Evolutionary conservation across 2,329 filamentous ascomycete species (phyloP).

Genomic region (Ceratocystis variospora): DNA sequence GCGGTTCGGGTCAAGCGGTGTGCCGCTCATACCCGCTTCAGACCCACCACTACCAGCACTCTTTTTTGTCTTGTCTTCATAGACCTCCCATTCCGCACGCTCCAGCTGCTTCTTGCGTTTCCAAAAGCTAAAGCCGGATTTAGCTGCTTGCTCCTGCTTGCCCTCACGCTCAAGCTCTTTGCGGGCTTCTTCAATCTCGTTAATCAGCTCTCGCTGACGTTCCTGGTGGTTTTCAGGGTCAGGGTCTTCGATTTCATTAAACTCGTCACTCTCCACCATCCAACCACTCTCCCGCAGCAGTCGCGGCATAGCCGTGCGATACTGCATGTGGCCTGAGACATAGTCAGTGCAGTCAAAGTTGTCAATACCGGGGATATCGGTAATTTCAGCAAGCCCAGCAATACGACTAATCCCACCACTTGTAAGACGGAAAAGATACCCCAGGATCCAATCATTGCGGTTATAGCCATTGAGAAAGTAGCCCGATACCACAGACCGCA

Average conservation of each 20-base stretch:
- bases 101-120: conserved; percentile 65
- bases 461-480: conserved; percentile 91
- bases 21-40: conserved; percentile 25
- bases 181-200: conserved; percentile 88
- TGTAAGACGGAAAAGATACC: conserved; percentile 89
- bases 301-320: conserved; percentile 80
- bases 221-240: conserved; percentile 86
- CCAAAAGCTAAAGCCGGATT: conserved; percentile 58
- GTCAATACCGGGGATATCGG: conserved; percentile 66
- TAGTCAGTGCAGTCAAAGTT: conserved; percentile 77
- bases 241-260: conserved; percentile 90
- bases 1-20: conserved; percentile 30
- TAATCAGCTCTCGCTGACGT: conserved; percentile 83
- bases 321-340: conserved; percentile 91
- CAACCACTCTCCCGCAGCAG: conserved; percentile 80
- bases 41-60: conserved; percentile 20
- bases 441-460: conserved; percentile 91
- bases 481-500: conserved; percentile 74
- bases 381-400: conserved; percentile 66
- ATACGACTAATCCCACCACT: conserved; percentile 81
- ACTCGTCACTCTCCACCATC: conserved; percentile 84
- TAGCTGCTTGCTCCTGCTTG: conserved; percentile 38
- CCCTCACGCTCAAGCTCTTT: conserved; percentile 72
- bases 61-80: conserved; percentile 52
- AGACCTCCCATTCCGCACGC: conserved; percentile 88